A percentile compares a stretch with the other conserved stretches of the same genome.
These are phyloP conservation scores for Vigna angularis DNA, from an alignment of 306 rosid genomes.

Conservation along the genomic window DNA sequence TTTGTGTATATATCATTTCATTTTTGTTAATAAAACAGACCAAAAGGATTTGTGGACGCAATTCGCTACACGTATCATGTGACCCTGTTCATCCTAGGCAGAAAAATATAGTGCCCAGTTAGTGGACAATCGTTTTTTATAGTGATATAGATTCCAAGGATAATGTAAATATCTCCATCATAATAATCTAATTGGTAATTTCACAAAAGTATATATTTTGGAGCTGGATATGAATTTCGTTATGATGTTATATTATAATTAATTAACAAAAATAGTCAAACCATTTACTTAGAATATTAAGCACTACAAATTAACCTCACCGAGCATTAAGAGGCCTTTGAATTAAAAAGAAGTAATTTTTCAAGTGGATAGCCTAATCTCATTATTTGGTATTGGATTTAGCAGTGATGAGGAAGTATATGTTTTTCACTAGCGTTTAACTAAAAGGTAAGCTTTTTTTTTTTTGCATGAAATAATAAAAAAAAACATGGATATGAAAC, in stretches of 20 bases:
- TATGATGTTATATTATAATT: slow-evolving; percentile 13
- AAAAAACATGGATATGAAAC: not conserved
- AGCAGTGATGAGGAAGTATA: not conserved
- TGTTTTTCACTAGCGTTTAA: not conserved
- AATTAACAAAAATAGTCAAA: not conserved
- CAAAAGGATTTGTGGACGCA: slow-evolving; percentile 30
- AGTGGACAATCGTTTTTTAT: slow-evolving; percentile 27
- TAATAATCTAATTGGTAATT: slow-evolving; percentile 32
- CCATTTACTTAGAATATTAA: not conserved
- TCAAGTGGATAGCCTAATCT: slow-evolving; percentile 11
- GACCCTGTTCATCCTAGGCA: not conserved
- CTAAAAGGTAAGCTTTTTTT: not conserved
- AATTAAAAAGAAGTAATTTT: not conserved
- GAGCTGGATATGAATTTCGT: not conserved
- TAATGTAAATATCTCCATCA: not conserved
- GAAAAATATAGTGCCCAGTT: slow-evolving; percentile 25
- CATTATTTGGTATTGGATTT: slow-evolving; percentile 14
- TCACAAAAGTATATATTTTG: not conserved
- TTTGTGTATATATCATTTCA: not conserved
- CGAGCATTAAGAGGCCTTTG: not conserved
- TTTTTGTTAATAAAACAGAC: not conserved
- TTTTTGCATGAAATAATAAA: not conserved
- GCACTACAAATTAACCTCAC: slow-evolving; percentile 17
- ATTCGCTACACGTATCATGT: slow-evolving; percentile 1
- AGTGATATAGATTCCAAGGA: slow-evolving; percentile 8